phyloP scores from a whole-genome alignment of 2,329 filamentous ascomycete genomes.

The Xylaria sp. region DNA sequence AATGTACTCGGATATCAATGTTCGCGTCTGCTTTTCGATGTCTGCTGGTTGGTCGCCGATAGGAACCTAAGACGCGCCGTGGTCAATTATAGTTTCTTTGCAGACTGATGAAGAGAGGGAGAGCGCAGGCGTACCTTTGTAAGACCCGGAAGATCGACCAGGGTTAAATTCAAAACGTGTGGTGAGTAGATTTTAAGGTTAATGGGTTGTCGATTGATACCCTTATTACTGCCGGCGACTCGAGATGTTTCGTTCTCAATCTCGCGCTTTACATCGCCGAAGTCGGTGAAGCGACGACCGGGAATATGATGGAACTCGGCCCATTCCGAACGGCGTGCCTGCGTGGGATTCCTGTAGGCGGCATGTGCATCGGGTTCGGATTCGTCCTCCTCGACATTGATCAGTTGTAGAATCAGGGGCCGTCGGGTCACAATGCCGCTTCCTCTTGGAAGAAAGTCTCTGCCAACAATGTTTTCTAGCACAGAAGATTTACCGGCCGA shows the following conservation, averaged over 20 bases:
- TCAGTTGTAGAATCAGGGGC: conserved; percentile 95
- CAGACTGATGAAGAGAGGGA: neutral
- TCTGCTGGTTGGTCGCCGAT: conserved; percentile 98
- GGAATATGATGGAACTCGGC: conserved; percentile 97
- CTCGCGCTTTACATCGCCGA: conserved; percentile 91
- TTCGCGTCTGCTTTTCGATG: conserved; percentile 98
- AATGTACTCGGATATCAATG: conserved; percentile 97
- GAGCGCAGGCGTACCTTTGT: conserved; percentile 76
- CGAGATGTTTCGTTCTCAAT: conserved; percentile 97
- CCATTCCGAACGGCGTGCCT: conserved; percentile 77
- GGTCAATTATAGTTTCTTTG: conserved; percentile 33
- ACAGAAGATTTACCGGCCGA: conserved; percentile 99
- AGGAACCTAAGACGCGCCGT: conserved; percentile 71
- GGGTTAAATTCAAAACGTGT: conserved; percentile 92
- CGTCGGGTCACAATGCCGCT: conserved; percentile 96
- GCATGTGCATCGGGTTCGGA: conserved; percentile 71
- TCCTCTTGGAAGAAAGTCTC: conserved; percentile 95
- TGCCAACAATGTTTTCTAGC: conserved; percentile 97
- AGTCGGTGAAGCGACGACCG: conserved; percentile 88
- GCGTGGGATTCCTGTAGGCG: conserved; percentile 81
- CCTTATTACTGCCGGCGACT: conserved; percentile 94
- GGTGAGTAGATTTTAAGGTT: conserved; percentile 99
- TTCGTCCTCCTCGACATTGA: conserved; percentile 89
- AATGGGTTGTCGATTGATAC: conserved; percentile 96
- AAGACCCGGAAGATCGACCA: conserved; percentile 94